These are phyloP conservation scores for Meredithiella fracta DNA, from an alignment of 2,329 filamentous ascomycete genomes.

Conservation along the genomic window DNA sequence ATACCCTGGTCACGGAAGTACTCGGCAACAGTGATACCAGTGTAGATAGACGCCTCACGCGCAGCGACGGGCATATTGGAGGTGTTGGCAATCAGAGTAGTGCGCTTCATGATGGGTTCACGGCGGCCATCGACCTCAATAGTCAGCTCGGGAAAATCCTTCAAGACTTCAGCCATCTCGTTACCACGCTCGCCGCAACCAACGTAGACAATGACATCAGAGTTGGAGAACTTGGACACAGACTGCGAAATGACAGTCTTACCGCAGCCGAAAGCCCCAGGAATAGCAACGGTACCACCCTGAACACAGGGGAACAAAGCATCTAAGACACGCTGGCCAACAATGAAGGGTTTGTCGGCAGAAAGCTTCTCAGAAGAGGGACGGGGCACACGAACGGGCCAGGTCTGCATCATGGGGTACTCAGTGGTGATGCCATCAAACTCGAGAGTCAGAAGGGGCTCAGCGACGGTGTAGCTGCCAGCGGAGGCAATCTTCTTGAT, in stretches of 20 bases:
- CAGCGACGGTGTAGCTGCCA: slow-evolving; percentile 83
- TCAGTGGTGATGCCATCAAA: slow-evolving; percentile 93
- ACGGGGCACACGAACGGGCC: slow-evolving; percentile 92
- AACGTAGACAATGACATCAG: slow-evolving; percentile 96
- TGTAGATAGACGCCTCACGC: slow-evolving; percentile 97
- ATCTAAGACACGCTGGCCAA: slow-evolving; percentile 91
- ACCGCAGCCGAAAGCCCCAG: slow-evolving; percentile 93
- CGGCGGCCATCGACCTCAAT: slow-evolving; percentile 88
- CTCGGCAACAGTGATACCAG: slow-evolving; percentile 82
- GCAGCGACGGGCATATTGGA: slow-evolving; percentile 99
- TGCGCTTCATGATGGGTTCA: slow-evolving; percentile 99
- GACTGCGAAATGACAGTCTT: slow-evolving; percentile 99
- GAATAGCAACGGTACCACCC: slow-evolving; percentile 94
- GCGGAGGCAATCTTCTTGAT: slow-evolving; percentile 83
- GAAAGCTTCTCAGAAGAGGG: slow-evolving; percentile 84
- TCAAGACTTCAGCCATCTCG: slow-evolving; percentile 99
- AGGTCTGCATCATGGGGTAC: slow-evolving; percentile 96
- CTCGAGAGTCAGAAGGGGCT: slow-evolving; percentile 89
- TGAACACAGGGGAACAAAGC: slow-evolving; percentile 92
- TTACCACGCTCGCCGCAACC: slow-evolving; percentile 87
- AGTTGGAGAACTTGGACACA: slow-evolving; percentile 99
- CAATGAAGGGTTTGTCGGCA: slow-evolving; percentile 79
- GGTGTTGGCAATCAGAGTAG: slow-evolving; percentile 93
- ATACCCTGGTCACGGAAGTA: slow-evolving; percentile 97
- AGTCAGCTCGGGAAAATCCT: slow-evolving; percentile 96